Evolutionary conservation across 257 asterid species (phyloP), one percentile per base, ranked within the genome.

Genomic region (Fraxinus excelsior): DNA sequence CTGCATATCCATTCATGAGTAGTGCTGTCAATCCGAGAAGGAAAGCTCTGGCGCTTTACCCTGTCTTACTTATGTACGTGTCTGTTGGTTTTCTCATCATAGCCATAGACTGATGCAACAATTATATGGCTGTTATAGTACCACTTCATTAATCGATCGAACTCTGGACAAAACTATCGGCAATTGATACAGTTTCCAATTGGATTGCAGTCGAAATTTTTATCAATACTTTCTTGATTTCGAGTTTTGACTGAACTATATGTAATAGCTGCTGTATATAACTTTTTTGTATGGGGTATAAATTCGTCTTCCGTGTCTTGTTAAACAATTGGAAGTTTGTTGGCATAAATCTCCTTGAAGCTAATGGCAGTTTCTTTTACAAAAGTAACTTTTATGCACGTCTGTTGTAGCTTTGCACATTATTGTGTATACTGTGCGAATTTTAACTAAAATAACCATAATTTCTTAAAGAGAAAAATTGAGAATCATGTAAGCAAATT

Each of bases 1-100:
- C 98, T 26, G 99, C 99, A 65, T 95, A 95, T 80, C 99, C 99
- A 7, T 93, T 95, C 92, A 95, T 93, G 93, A 95, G 98, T 75
- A 90, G 91, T 5, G 97, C 97, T 26, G 97, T 93, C 23, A 91
- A 90, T 76, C 97, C 97, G 0, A 81, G 86, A 75, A 90, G 99
- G 84, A 95, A 93, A 85, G 97, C 99, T 80, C 96, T 95, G 26
- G 98, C 98, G 14, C 85, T 95, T 12, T 95, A 95, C 73, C 98
- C 98, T 7, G 97, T 95, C 75, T 81, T 90, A 35, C 98, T 93
- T 70, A 93, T 95, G 99, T 95, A 95, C 38, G 96, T 95, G 28
- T 91, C 99, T 32, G 97, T 96, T 12, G 99, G 99, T 51, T 96
- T 96, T 84, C 97, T 96, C 77, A 91, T 96, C 79, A 88, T 96